These are phyloP conservation scores for Penicillium crystallinum DNA, from an alignment of 495 filamentous ascomycete species.

Conservation along the genomic window DNA sequence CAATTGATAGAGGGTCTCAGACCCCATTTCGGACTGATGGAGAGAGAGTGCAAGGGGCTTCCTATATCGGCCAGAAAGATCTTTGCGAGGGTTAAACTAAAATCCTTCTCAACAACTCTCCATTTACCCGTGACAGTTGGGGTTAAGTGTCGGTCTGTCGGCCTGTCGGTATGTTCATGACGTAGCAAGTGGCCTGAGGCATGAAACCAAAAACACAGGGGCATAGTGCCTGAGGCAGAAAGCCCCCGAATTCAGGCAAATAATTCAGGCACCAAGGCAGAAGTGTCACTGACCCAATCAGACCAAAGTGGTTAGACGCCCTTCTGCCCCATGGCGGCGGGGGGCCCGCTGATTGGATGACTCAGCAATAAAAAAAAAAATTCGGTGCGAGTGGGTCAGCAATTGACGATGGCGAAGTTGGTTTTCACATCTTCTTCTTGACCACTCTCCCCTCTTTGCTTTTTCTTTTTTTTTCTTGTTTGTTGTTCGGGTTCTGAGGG, in stretches of 20 bases:
- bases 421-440: constrained; percentile 3
- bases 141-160: neutral
- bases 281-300: neutral
- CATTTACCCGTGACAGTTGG: neutral
- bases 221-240: neutral
- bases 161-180: neutral
- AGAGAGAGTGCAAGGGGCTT: neutral
- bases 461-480: constrained; percentile 17
- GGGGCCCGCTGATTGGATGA: constrained; percentile 4
- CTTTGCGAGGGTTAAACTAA: neutral
- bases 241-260: neutral
- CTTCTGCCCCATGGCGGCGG: neutral
- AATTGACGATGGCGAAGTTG: constrained; percentile 6
- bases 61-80: neutral
- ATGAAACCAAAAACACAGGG: too few species aligned
- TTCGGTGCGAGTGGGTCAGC: constrained; percentile 11
- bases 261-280: neutral
- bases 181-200: neutral
- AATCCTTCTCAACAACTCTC: neutral
- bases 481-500: constrained; percentile 5
- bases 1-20: neutral
- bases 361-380: constrained; percentile 14
- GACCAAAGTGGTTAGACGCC: neutral
- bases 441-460: constrained; percentile 10
- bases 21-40: neutral